A percentile compares a stretch with the other conserved stretches of the same genome.
These are phyloP conservation scores for Coccomyxa sp. DNA, from an alignment of 139 green algal species.

Conservation along the genomic window DNA sequence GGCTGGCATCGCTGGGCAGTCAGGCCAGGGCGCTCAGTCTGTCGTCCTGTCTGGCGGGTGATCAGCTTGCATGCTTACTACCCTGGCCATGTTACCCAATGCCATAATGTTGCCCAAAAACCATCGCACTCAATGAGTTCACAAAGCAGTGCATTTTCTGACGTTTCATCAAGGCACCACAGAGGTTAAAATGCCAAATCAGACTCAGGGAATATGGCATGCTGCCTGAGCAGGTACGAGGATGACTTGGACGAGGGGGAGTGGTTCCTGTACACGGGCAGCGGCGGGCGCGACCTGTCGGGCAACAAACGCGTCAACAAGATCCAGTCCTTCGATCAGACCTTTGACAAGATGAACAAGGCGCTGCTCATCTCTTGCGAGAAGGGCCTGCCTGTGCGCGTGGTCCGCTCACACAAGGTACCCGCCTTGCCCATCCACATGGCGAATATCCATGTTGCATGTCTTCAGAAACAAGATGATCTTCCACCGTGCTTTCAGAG, in stretches of 20 bases:
- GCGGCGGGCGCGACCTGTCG: slow-evolving; percentile 82
- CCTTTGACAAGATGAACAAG: slow-evolving; percentile 86
- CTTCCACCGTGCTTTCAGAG: too few relatives aligned
- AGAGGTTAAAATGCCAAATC: too few relatives aligned
- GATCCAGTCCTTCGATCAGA: slow-evolving; percentile 81
- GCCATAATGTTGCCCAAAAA: too few relatives aligned
- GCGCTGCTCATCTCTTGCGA: slow-evolving; percentile 80
- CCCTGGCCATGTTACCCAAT: neutral
- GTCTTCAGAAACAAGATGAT: too few relatives aligned
- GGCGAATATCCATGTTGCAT: too few relatives aligned
- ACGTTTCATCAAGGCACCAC: too few relatives aligned
- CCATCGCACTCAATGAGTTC: too few relatives aligned
- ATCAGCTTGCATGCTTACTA: neutral
- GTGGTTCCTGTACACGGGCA: slow-evolving; percentile 95
- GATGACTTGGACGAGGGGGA: slow-evolving; percentile 92
- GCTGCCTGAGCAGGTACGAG: slow-evolving; percentile 62
- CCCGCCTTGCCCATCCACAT: neutral
- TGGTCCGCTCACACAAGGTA: slow-evolving; percentile 79
- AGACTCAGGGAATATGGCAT: too few relatives aligned
- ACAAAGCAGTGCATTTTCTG: too few relatives aligned
- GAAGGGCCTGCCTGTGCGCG: slow-evolving; percentile 81
- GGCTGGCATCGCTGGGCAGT: slow-evolving; percentile 92
- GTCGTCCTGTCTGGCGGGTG: slow-evolving; percentile 68
- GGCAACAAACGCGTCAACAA: slow-evolving; percentile 97
- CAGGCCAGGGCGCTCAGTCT: slow-evolving; percentile 67